Evolutionary conservation across 768 basidiomycete genomes (phyloP), one percentile per base, ranked within the genome.

Genomic region (Royoungia palumana): DNA sequence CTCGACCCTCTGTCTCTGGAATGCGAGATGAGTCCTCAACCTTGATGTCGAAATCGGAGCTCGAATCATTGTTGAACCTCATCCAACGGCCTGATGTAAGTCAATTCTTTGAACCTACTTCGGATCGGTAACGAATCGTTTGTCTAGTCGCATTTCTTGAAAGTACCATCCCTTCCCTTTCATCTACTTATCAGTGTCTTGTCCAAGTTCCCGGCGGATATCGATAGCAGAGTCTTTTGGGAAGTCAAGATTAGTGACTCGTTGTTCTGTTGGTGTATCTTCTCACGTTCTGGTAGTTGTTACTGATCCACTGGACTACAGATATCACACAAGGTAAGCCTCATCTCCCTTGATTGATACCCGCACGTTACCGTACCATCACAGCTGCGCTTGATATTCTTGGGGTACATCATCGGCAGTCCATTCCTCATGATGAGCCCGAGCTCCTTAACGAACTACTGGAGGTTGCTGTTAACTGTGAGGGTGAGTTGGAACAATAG

Each of bases 161-260:
- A 93, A 71, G 87, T 87, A 22, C 84, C 89, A 3, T 83, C 80
- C 3, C 74, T 93, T 37, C 90, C 90, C 0, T 91, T 87, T 72
- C 80, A 90, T 63, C 81, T 78, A n/a, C 74, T 93, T 38, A 75
- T 83, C 51, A 85, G 85, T 51, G 75, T 89, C 45, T 62, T 92
- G 51, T 78, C 77, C 56, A 92, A 90, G 68, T 89, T 91, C 68
- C 90, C 89, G 1, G 70, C 76, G 21, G 87, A 90, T 55, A 72
- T 79, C 20, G 87, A 90, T 53, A 86, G 86, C 51, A 76, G 83
- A 20, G 81, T 87, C 4, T 89, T 88, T 59, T 89, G 87, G 85
- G 80, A 81, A 38, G 69, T 72, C 32, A 65, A 66, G 22, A 66
- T 85, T 35, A 73, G 85, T 48, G 88, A 90, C 62, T 66, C 76